These are phyloP conservation scores for Secale cereale DNA, from an alignment of 176 grass and related monocot species.

Conservation along the genomic window DNA sequence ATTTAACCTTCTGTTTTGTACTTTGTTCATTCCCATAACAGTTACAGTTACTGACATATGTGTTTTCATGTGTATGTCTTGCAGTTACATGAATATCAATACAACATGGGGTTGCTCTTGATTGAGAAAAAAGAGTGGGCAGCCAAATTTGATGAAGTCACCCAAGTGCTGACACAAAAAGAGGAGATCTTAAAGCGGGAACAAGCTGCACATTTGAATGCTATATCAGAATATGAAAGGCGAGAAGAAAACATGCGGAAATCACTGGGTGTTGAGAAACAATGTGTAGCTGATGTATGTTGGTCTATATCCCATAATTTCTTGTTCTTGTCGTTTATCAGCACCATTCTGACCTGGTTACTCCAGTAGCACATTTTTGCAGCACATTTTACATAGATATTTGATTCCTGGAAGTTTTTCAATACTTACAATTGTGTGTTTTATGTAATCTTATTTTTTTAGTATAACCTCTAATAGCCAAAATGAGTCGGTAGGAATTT, in stretches of 20 bases:
- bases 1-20: background rate
- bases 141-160: conserved; percentile 66
- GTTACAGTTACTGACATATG: conserved; percentile 28
- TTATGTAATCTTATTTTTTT: conserved; percentile 4
- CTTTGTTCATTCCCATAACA: background rate
- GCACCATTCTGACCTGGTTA: background rate
- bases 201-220: conserved; percentile 71
- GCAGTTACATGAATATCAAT: conserved; percentile 89
- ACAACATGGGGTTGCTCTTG: conserved; percentile 90
- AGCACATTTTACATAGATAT: background rate
- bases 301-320: conserved; percentile 7
- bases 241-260: conserved; percentile 67
- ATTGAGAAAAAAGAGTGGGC: conserved; percentile 95
- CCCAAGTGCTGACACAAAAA: conserved; percentile 49
- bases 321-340: conserved; percentile 1
- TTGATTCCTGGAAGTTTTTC: background rate
- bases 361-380: background rate
- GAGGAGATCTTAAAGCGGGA: conserved; percentile 80
- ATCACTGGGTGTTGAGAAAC: conserved; percentile 80
- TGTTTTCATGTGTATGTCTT: conserved; percentile 22
- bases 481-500: background rate
- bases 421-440: background rate
- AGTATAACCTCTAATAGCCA: background rate
- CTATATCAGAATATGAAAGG: conserved; percentile 72
- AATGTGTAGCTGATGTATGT: conserved; percentile 79